Base-by-base conservation (phyloP, 2,329 filamentous ascomycete species). In the Amauroascus niger region DNA sequence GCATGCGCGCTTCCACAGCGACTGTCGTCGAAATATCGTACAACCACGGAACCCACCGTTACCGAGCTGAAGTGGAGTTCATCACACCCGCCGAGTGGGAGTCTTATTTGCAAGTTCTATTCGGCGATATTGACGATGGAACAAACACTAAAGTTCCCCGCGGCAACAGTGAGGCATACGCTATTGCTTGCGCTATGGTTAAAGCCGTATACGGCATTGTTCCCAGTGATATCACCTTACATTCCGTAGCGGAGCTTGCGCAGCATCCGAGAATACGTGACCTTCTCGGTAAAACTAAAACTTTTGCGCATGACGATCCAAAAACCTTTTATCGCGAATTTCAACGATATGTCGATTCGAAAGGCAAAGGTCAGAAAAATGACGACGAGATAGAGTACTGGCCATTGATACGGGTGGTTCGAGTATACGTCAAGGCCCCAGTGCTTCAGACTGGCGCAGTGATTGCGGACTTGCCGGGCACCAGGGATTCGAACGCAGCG, bases 1-100 rank as follows among this genome's bases (percentile, higher is more conserved):
- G 79, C 61, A 79, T 83, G 74, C 68, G 78, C 26, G 80, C 81
- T 0, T 83, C 80, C 54, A 84, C 81, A 0, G 79, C 80, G 0
- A 77, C 79, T 0, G 74, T 81, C 0, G 84, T 80, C 0, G 80
- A 84, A 59, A 73, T 84, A 1, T 75, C 74, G 0, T 83, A 73
- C 64, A 83, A 83, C 49, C 14, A 72, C 22, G 73, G 67, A 6
- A 61, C 70, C 0, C 62, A 74, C 3, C 64, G 69, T 0, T 84
- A 83, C 58, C 66, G 69, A 1, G 80, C 78, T 0, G 74, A 80
- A 46, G 72, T 84, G 11, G 76, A 82, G 49, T 84, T 83, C 60
- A 76, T 84, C 45, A 65, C 68, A 9, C 58, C 50, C 0, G 67
- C 70, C 0, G 76, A 80, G 2, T 83, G 80, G 80, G 61, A 68